phyloP scores from a whole-genome alignment of 169 alveolate genomes.

The Plasmodium vivax region DNA sequence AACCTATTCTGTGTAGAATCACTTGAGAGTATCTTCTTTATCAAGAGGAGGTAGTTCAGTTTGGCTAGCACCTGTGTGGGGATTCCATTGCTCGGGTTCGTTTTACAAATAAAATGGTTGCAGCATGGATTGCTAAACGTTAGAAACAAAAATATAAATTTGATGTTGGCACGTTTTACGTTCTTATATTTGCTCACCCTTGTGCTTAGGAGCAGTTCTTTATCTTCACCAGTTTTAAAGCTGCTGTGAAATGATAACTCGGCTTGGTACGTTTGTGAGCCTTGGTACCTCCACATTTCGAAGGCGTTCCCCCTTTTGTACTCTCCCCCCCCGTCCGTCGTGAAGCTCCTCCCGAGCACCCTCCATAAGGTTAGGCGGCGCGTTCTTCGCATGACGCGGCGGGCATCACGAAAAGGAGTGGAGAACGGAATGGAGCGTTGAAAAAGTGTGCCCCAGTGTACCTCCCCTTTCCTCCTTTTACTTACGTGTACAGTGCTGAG shows the following conservation, averaged over 20 bases:
- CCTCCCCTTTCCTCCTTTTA: not conserved
- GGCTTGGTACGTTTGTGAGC: not conserved
- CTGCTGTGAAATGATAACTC: conserved; percentile 10
- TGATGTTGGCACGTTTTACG: conserved; percentile 6
- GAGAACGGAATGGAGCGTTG: not conserved
- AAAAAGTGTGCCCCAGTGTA: not conserved
- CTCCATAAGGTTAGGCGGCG: not conserved
- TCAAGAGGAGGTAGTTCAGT: conserved; percentile 43
- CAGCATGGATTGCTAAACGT: conserved; percentile 13
- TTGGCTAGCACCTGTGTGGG: conserved; percentile 35
- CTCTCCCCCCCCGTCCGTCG: not conserved
- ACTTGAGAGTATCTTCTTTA: conserved; percentile 20
- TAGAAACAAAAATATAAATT: conserved; percentile 26
- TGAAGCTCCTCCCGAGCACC: not conserved
- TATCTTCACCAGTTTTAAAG: conserved; percentile 1
- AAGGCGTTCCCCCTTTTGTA: conserved; percentile 17
- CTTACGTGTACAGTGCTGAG: not conserved
- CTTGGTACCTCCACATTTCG: conserved; percentile 19
- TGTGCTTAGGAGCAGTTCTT: conserved; percentile 10
- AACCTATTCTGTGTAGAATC: conserved; percentile 27
- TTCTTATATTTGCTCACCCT: conserved; percentile 44
- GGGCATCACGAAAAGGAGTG: not conserved
- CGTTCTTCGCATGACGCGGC: not conserved
- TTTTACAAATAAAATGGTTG: conserved; percentile 31
- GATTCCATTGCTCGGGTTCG: conserved; percentile 25